These are phyloP conservation scores for Moesziomyces parantarcticus DNA, from an alignment of 1,284 basidiomycete species.

Conservation along the genomic window DNA sequence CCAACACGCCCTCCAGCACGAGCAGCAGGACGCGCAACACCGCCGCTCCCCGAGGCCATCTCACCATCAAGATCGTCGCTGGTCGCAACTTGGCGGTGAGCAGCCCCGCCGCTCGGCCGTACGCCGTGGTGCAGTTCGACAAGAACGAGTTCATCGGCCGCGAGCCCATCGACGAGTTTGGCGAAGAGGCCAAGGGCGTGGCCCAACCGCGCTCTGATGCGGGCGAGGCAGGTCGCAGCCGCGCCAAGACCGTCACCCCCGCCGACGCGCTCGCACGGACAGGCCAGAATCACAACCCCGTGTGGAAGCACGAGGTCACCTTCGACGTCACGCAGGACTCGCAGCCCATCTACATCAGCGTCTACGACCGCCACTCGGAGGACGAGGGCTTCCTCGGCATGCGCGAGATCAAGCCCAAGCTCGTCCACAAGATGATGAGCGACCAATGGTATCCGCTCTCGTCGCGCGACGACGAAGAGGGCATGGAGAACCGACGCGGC, in stretches of 20 bases:
- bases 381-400: slow-evolving; percentile 89
- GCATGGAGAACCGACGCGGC: slow-evolving; percentile 70
- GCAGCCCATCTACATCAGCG: slow-evolving; percentile 86
- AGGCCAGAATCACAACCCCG: slow-evolving; percentile 80
- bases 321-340: slow-evolving; percentile 89
- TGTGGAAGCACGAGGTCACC: slow-evolving; percentile 98
- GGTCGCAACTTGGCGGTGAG: slow-evolving; percentile 79
- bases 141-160: slow-evolving; percentile 97
- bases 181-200: slow-evolving; percentile 84
- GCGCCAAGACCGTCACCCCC: slow-evolving; percentile 53
- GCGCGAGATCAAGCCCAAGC: slow-evolving; percentile 87
- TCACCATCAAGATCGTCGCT: slow-evolving; percentile 94
- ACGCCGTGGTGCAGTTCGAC: slow-evolving; percentile 97
- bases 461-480: slow-evolving; percentile 54
- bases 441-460: slow-evolving; percentile 96
- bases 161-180: slow-evolving; percentile 85
- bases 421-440: slow-evolving; percentile 90
- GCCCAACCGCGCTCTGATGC: slow-evolving; percentile 75
- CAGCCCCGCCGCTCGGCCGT: slow-evolving; percentile 76
- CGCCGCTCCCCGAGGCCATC: slow-evolving; percentile 75
- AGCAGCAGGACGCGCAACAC: slow-evolving; percentile 56
- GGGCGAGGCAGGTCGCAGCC: slow-evolving; percentile 74
- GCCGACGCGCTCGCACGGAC: slow-evolving; percentile 33
- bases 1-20: slow-evolving; percentile 6
- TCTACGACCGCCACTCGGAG: slow-evolving; percentile 89